Conservation (phyloP, 176 grass and related monocot genomes). For the Ananas comosus region DNA sequence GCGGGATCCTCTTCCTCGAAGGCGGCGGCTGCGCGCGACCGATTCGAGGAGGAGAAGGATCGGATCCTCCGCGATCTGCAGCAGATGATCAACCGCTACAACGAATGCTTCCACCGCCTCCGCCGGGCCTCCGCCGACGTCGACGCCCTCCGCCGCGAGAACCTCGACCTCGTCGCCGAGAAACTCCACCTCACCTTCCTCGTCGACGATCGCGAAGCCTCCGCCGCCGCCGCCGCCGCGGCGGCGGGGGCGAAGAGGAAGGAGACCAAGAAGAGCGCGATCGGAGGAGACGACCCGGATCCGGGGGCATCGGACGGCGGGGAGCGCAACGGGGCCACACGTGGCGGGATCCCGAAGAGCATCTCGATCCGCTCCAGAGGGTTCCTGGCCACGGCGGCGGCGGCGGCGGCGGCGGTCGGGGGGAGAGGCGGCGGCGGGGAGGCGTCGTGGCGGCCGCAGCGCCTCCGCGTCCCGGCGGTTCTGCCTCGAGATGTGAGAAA, state of each 20-base stretch:
- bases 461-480: slow-evolving; percentile 32
- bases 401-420: neutral
- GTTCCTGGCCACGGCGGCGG: slow-evolving; percentile 28
- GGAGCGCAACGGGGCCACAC: slow-evolving; percentile 21
- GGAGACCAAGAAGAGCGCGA: slow-evolving; percentile 28
- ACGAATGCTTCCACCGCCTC: slow-evolving; percentile 48
- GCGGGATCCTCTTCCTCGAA: neutral
- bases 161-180: slow-evolving; percentile 35
- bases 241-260: neutral
- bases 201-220: slow-evolving; percentile 33
- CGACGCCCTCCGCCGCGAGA: slow-evolving; percentile 42
- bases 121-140: slow-evolving; percentile 31
- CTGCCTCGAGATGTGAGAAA: slow-evolving; percentile 30
- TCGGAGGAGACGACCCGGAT: slow-evolving; percentile 12
- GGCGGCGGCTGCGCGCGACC: slow-evolving; percentile 9
- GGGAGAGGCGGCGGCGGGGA: neutral
- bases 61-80: slow-evolving; percentile 33
- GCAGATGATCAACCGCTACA: slow-evolving; percentile 47
- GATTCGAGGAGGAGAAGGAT: slow-evolving; percentile 30
- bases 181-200: slow-evolving; percentile 50
- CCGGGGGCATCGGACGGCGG: slow-evolving; percentile 22
- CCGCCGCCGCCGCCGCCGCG: neutral
- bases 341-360: slow-evolving; percentile 38
- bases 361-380: slow-evolving; percentile 48
- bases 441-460: slow-evolving; percentile 22